A percentile compares a stretch with the other conserved stretches of the same genome.
phyloP scores from a whole-genome alignment of 768 basidiomycete species.

The Mycena metata region DNA sequence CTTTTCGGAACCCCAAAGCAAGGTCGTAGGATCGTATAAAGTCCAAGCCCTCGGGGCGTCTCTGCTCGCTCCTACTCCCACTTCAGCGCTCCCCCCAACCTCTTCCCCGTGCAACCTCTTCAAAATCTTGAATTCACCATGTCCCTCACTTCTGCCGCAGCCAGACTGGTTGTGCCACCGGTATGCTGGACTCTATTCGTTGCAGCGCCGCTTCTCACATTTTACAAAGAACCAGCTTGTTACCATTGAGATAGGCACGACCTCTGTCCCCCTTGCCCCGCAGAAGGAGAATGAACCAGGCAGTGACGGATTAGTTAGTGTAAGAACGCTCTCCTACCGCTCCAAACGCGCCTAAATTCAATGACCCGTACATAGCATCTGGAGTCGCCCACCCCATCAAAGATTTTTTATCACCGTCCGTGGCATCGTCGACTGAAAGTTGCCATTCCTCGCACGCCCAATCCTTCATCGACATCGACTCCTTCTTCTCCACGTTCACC shows the following conservation, averaged over 20 bases:
- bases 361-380: neutral
- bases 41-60: neutral
- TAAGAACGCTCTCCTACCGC: neutral
- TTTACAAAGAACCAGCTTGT: too few species aligned
- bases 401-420: neutral
- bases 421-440: constrained; percentile 7
- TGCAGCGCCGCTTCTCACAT: neutral
- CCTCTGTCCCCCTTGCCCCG: too few species aligned
- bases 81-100: neutral
- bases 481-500: neutral
- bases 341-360: neutral
- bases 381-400: neutral
- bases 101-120: neutral
- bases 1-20: neutral
- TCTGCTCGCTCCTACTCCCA: neutral
- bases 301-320: neutral
- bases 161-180: too few species aligned
- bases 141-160: neutral
- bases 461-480: neutral
- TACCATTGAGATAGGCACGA: neutral
- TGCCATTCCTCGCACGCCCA: neutral
- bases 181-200: neutral
- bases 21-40: neutral
- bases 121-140: neutral
- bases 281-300: neutral